Conservation (phyloP, 768 basidiomycete genomes). For the Tylopilus subfusipes region DNA sequence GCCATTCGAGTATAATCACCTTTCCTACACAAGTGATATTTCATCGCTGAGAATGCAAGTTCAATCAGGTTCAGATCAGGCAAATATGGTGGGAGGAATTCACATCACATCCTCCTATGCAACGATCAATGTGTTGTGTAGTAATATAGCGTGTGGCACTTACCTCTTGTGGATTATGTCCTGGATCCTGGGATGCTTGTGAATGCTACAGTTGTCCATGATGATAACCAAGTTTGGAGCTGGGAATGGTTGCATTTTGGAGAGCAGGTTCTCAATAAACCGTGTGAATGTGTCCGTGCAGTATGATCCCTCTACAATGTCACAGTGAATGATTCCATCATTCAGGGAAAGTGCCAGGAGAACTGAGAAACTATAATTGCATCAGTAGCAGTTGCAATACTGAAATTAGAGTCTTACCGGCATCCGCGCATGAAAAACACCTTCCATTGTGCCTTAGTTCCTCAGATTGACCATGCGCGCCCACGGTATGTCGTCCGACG, state of each 20-base stretch:
- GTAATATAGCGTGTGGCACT: no score
- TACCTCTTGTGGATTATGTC: background rate
- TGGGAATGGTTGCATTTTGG: background rate
- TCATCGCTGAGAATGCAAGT: background rate
- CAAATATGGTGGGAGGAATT: background rate
- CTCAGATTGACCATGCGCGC: background rate
- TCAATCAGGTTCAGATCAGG: background rate
- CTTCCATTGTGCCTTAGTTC: background rate
- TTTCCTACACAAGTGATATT: background rate
- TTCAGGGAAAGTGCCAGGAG: background rate
- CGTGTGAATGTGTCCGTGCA: background rate
- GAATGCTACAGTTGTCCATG: background rate
- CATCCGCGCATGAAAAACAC: background rate
- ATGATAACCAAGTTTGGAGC: background rate
- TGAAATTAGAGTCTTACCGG: background rate
- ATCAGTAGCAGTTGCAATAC: background rate
- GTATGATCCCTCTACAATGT: background rate
- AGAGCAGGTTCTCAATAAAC: background rate
- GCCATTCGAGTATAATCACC: background rate
- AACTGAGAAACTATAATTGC: background rate
- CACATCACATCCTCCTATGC: background rate
- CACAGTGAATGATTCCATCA: background rate
- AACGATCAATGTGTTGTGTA: background rate
- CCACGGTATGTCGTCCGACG: background rate
- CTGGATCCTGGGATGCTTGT: background rate